Base-by-base conservation (phyloP, 345 rosid genomes). In the Gossypium herbaceum region DNA sequence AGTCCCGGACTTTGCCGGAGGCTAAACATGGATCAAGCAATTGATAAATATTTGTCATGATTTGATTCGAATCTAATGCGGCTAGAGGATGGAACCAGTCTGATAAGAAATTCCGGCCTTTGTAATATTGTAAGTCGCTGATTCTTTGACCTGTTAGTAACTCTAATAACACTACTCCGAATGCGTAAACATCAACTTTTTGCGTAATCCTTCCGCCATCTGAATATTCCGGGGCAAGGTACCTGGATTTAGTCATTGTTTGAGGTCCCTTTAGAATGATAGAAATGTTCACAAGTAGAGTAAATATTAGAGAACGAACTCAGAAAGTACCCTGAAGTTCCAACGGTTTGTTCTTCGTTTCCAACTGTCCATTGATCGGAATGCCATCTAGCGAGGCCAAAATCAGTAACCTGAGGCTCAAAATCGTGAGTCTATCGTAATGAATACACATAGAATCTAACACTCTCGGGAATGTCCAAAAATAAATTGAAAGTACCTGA, bases 301-400 rank as follows among this genome's bases (percentile, higher is more conserved):
- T 51, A 70, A 51, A 29, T 17, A 11, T 70, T 69, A 60, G 9
- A 41, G 63, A 24, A 19, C 41, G 65, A 58, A 24, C 25, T 52
- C 10, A 61, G 65, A 9, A 56, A 17, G 51, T 84, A 88, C 95
- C 91, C 93, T 48, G 88, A 76, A 71, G 90, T 85, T 82, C 89
- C 91, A 45, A 84, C 61, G 11, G 80, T 79, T 68, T 56, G 84
- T 39, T 80, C 88, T 65, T 84, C 87, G 11, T 65, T 60, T 60
- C 75, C 77, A 52, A 77, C 27, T 67, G 74, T 79, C 83, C 84
- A 82, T 72, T 87, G 73, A 70, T 52, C 91, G 15, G 86, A 75
- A 22, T 82, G 81, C 91, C 93, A 88, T 74, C 91, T 78, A 58
- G 91, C 93, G 13, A 91, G 89, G 78, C 91, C 95, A 74, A 91